Percentiles rank a stretch among this genome's conserved stretches.
phyloP scores from a whole-genome alignment of 2,329 filamentous ascomycete genomes.

The Diplocarpon rosae region DNA sequence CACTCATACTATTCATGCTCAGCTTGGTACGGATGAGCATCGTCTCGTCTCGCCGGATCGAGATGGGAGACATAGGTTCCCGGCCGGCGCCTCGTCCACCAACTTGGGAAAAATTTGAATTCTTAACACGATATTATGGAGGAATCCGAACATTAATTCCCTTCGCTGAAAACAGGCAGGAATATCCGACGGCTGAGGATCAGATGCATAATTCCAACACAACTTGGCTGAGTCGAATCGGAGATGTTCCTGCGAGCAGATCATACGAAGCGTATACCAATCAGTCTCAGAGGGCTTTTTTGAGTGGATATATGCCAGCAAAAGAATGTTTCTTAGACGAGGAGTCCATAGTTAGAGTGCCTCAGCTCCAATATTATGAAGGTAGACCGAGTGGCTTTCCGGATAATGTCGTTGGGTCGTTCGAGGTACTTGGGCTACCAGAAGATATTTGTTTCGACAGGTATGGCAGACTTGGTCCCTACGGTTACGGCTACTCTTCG shows the following conservation, averaged over 20 bases:
- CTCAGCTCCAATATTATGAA: constrained; percentile 59
- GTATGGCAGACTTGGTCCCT: constrained; percentile 77
- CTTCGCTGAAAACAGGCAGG: constrained; percentile 56
- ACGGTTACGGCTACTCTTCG: constrained; percentile 77
- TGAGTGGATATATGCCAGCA: constrained; percentile 38
- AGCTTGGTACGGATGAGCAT: constrained; percentile 65
- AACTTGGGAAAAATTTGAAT: constrained; percentile 75
- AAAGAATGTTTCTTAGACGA: constrained; percentile 71
- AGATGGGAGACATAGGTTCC: constrained; percentile 46
- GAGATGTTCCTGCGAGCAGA: constrained; percentile 36
- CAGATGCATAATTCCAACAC: constrained; percentile 38
- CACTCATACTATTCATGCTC: constrained; percentile 66
- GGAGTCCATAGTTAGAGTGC: constrained; percentile 53
- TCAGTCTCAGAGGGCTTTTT: constrained; percentile 38
- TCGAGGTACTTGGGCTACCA: constrained; percentile 65
- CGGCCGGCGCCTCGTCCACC: constrained; percentile 51
- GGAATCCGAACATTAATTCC: constrained; percentile 65
- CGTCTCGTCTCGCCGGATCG: constrained; percentile 51
- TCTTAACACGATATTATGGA: constrained; percentile 81
- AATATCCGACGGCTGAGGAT: constrained; percentile 64
- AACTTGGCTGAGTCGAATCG: constrained; percentile 28
- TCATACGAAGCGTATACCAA: constrained; percentile 52
- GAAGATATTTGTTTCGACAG: constrained; percentile 90
- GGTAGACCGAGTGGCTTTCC: constrained; percentile 80
- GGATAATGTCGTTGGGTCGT: constrained; percentile 75